Percentiles rank a stretch among this genome's conserved stretches.
phyloP scores from a whole-genome alignment of 108 stramenopile genomes.

The Aurantiochytrium sp. region DNA sequence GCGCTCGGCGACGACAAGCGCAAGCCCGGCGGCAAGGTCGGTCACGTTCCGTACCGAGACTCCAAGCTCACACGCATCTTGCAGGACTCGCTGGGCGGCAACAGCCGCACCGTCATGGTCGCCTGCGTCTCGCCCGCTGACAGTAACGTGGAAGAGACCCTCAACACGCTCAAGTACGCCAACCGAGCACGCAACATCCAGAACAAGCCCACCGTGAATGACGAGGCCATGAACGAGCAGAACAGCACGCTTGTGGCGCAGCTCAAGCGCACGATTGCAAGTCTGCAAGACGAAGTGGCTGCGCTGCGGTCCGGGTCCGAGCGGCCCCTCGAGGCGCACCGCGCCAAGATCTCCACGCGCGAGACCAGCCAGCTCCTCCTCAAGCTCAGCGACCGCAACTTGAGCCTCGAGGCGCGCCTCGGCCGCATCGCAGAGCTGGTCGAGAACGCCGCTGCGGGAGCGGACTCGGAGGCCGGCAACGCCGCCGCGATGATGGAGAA shows the following conservation, averaged over 20 bases:
- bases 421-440: not conserved
- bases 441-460: not conserved
- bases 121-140: conserved; percentile 86
- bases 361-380: conserved; percentile 3
- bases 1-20: conserved; percentile 37
- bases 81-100: conserved; percentile 91
- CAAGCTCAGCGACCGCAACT: not conserved
- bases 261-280: not conserved
- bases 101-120: conserved; percentile 83
- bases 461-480: too few species aligned
- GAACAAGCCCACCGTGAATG: conserved; percentile 73
- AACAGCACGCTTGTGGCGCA: not conserved
- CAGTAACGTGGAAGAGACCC: conserved; percentile 70
- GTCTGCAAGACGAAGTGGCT: not conserved
- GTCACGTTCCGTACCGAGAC: conserved; percentile 75
- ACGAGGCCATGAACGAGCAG: conserved; percentile 46
- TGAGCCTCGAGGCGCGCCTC: not conserved
- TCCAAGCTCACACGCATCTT: conserved; percentile 90
- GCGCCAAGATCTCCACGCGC: not conserved
- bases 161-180: conserved; percentile 84
- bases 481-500: too few species aligned
- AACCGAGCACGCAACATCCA: conserved; percentile 91
- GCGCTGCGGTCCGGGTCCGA: not conserved
- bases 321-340: not conserved
- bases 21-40: not conserved